phyloP scores from a whole-genome alignment of 164 flowering plant genomes.

The Umbilicus rupestris region DNA sequence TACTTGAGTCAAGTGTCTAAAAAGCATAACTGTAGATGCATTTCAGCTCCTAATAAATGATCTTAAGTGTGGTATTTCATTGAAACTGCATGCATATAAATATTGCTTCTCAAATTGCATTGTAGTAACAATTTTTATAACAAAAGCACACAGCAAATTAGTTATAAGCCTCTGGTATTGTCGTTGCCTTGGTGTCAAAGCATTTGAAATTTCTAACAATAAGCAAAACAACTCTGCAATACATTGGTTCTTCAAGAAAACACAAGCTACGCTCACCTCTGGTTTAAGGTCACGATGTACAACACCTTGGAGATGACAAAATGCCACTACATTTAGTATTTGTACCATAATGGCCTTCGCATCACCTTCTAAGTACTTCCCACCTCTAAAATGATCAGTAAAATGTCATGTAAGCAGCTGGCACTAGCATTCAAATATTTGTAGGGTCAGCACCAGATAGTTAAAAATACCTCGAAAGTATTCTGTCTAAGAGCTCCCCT shows the following conservation, averaged over 20 bases:
- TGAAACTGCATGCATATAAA: neutral
- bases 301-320: slow-evolving; percentile 93
- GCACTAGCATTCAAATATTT: neutral
- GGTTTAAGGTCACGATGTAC: slow-evolving; percentile 97
- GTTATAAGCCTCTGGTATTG: neutral
- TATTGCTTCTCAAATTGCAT: neutral
- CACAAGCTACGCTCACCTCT: slow-evolving; percentile 42
- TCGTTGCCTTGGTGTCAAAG: neutral
- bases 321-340: slow-evolving; percentile 68
- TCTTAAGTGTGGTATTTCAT: neutral
- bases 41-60: no score
- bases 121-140: neutral
- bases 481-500: slow-evolving; percentile 91
- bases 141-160: neutral
- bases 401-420: neutral
- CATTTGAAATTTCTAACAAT: neutral
- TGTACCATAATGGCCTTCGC: slow-evolving; percentile 84
- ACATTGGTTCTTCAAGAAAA: neutral
- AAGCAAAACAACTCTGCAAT: neutral
- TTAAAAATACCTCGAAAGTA: slow-evolving; percentile 66
- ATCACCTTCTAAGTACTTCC: slow-evolving; percentile 89
- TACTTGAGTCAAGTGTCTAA: neutral
- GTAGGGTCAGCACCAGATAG: neutral
- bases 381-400: slow-evolving; percentile 42
- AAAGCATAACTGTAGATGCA: neutral